These are phyloP conservation scores for Ogataea nitratoaversa DNA, from an alignment of 805 yeast genomes.

Conservation along the genomic window DNA sequence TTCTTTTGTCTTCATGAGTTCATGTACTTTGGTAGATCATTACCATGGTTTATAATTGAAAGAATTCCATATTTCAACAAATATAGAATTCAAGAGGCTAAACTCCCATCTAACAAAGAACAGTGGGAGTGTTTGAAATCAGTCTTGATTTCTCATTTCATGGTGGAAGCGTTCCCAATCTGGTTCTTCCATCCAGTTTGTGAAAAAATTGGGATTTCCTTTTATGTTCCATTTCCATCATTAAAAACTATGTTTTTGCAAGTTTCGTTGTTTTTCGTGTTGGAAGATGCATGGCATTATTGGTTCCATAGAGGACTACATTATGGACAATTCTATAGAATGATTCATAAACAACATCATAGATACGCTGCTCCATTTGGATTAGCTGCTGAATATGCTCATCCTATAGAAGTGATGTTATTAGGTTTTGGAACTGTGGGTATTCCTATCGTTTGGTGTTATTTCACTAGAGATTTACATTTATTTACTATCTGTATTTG, in stretches of 20 bases:
- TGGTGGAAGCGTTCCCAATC: conserved; percentile 93
- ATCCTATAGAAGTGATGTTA: conserved; percentile 87
- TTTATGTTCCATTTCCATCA: conserved; percentile 82
- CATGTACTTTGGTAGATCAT: conserved; percentile 84
- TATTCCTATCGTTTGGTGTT: conserved; percentile 81
- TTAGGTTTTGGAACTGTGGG: conserved; percentile 97
- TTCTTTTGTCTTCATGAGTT: conserved; percentile 81
- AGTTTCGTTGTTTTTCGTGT: conserved; percentile 69
- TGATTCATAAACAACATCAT: conserved; percentile 96
- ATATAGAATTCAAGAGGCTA: conserved; percentile 86
- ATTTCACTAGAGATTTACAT: conserved; percentile 72
- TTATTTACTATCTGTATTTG: conserved; percentile 84
- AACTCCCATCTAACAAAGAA: conserved; percentile 73
- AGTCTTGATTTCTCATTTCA: conserved; percentile 79
- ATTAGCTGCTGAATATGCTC: conserved; percentile 95
- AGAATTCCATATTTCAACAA: conserved; percentile 77
- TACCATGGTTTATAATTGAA: conserved; percentile 92
- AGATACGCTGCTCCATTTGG: conserved; percentile 98
- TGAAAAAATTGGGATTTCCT: conserved; percentile 69
- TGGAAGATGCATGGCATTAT: conserved; percentile 97
- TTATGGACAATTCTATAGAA: conserved; percentile 82
- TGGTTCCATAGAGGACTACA: conserved; percentile 92
- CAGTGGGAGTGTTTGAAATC: conserved; percentile 90
- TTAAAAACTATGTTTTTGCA: conserved; percentile 56
- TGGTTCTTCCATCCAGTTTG: conserved; percentile 97